Evolutionary conservation across 345 rosid genomes (phyloP), one percentile per base, ranked within the genome.

Genomic region (Atalantia buxifolia): DNA sequence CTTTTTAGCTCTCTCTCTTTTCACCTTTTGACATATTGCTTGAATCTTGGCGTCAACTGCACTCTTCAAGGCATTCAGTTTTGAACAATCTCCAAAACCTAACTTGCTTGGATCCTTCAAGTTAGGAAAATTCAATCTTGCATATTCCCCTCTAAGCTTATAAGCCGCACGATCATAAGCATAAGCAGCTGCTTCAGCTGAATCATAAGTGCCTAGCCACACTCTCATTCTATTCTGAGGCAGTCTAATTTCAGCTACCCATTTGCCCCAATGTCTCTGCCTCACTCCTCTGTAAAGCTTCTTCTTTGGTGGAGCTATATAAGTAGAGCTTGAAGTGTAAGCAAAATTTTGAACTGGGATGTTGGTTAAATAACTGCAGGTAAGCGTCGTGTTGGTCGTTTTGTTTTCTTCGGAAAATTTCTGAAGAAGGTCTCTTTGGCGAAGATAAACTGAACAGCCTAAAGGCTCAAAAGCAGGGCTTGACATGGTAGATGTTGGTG

Each of bases 91-190:
- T n/a, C 83, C 85, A 7, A 94, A 84, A 8, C 92, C 94, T 16
- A 93, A 48, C 81, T 85, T 85, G 10, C 80, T 82, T 1, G 89
- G 90, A 61, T 96, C 99, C 56, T 91, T 90, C 18, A 90, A 83
- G 75, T 94, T 90, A 0, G 98, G 98, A 77, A 96, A 96, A 77
- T 96, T 96, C 79, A 94, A 82, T 65, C 94, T 83, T 1, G 99
- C 99, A 73, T 96, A 94, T 72, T 96, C 98, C 14, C 99, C 98
- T 50, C 99, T 83, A 14, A 96, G 94, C 84, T 94, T 94, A 66
- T 94, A 92, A n/a, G 99, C 99, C 4, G 98, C 99, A n/a, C 95
- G 89, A 75, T 96, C 99, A 68, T 96, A 96, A 45, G 99, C 98
- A 69, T 89, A 94, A 31, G 98, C 98, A 5, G 98, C 99, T 21